Conservation (phyloP, 164 flowering plant species). For the Umbellularia californica region DNA sequence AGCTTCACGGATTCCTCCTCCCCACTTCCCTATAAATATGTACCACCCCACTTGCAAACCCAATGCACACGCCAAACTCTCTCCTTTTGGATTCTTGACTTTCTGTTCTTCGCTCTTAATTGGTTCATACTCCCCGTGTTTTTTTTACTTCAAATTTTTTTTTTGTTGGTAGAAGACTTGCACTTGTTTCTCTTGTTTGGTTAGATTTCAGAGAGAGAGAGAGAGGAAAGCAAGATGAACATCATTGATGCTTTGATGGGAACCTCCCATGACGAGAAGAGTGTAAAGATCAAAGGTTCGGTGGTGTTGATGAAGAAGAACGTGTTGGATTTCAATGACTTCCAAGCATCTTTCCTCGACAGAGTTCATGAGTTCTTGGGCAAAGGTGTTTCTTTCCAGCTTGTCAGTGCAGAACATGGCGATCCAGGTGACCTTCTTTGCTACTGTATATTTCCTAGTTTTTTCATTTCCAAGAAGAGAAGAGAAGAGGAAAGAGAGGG, state of each 20-base stretch:
- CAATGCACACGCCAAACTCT: too few species aligned
- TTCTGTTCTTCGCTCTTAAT: too few species aligned
- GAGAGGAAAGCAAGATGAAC: background rate
- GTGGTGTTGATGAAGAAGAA: conserved; percentile 79
- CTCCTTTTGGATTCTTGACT: too few species aligned
- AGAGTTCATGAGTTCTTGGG: conserved; percentile 45
- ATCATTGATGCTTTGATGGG: conserved; percentile 12
- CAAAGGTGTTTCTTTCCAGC: conserved; percentile 47
- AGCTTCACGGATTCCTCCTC: too few species aligned
- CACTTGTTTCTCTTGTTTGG: too few species aligned
- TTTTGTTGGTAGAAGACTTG: too few species aligned
- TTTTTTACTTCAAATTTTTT: too few species aligned
- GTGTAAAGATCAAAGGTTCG: conserved; percentile 38
- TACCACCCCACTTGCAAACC: too few species aligned
- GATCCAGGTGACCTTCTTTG: conserved; percentile 7
- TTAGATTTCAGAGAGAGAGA: background rate
- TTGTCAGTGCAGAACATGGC: conserved; percentile 53
- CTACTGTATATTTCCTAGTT: conserved; percentile 3
- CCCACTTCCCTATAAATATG: too few species aligned
- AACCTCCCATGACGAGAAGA: background rate
- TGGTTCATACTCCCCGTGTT: too few species aligned
- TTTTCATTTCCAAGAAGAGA: background rate
- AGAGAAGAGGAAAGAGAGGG: too few species aligned
- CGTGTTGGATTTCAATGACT: conserved; percentile 53
- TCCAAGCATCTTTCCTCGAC: conserved; percentile 46